A percentile compares a stretch with the other conserved stretches of the same genome.
Evolutionary conservation across 1,284 basidiomycete genomes (phyloP).

Genomic region (Vanrija sp.): DNA sequence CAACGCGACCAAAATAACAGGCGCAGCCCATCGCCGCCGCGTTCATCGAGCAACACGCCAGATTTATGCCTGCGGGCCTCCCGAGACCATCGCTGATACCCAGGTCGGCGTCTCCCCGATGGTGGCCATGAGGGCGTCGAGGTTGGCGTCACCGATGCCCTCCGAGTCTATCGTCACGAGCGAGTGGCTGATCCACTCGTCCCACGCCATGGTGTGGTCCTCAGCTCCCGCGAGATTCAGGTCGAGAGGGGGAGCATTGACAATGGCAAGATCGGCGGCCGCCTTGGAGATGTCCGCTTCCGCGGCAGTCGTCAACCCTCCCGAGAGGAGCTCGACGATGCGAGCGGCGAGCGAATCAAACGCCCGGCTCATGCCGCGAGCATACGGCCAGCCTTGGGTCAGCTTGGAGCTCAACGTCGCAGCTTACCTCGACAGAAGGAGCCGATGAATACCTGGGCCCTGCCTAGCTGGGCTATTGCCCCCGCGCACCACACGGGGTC

Average conservation of each 20-base stretch:
- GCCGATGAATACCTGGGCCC: background rate
- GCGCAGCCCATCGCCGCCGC: no score
- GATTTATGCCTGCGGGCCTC: background rate
- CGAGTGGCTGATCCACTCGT: background rate
- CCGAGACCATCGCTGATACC: background rate
- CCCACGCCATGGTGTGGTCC: background rate
- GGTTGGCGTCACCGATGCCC: background rate
- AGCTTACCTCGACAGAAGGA: background rate
- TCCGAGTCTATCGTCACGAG: background rate
- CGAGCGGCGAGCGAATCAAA: background rate
- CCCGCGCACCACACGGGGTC: background rate
- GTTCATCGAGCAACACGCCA: no score
- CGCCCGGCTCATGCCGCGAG: background rate
- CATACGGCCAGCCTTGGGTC: background rate
- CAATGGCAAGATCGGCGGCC: no score
- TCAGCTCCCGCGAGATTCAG: no score
- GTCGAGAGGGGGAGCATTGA: no score
- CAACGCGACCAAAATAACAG: no score
- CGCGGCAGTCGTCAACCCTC: no score
- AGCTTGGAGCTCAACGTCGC: background rate
- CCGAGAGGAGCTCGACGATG: background rate
- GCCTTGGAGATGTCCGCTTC: no score
- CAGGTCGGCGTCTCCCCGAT: background rate
- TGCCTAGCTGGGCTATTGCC: background rate
- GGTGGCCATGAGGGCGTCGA: background rate